Evolutionary conservation across 306 rosid species (phyloP), one percentile per base, ranked within the genome.

Genomic region (Astragalus glycyphyllos): DNA sequence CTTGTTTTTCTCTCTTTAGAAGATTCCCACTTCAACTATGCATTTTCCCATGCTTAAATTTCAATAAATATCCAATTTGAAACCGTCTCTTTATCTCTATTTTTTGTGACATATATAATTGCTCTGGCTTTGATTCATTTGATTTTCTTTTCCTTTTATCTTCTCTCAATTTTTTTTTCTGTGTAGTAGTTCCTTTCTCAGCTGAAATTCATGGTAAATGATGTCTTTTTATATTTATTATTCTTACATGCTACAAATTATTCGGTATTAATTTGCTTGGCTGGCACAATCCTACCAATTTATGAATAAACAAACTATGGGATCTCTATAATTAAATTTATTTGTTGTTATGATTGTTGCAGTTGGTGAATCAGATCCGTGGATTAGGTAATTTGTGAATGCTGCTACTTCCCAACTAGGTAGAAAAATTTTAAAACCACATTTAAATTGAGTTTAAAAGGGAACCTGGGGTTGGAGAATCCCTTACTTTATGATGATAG

Each of bases 281-380:
- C 26, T 46, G 77, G 16, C 50, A 32, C 12, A 61, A 74, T 69
- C 73, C 32, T 31, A 1, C 7, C 7, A 62, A 57, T 81, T 82
- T 74, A 50, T 57, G 50, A 55, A 69, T 11, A 61, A 68, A 46
- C 51, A 34, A 69, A 76, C 80, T 74, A 1, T 68, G 81, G 79
- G 76, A 68, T 70, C 82, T 50, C 45, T 48, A n/a, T 20, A 13
- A 37, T 73, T 68, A 42, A 42, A 17, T 41, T 66, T 50, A 16
- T 35, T 50, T 34, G 23, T 16, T 53, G 16, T 51, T 54, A 7
- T 74, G 59, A 67, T 15, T 46, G 32, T 76, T 75, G 42, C 46
- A 44, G 63, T 56, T 65, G 82, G 57, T 51, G 16, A 73, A 74
- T 62, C 83, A 81, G 89, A 90, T 87, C 92, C 82, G 73, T 72